These are phyloP conservation scores for Blastobotrys capitulatus DNA, from an alignment of 1,139 yeast genomes.

Conservation along the genomic window DNA sequence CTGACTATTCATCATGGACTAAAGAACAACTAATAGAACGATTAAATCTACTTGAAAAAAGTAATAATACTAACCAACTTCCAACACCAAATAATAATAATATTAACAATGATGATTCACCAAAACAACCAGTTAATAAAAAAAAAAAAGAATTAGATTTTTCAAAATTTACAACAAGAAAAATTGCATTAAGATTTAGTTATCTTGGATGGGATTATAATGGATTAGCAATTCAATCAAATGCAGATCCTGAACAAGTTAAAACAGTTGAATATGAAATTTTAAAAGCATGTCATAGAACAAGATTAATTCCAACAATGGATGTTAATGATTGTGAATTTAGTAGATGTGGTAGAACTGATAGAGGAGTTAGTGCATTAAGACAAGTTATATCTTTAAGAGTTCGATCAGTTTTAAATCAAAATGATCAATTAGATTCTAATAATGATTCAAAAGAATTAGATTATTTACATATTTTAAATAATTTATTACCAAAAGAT, in stretches of 20 bases:
- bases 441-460: constrained; percentile 60
- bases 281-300: constrained; percentile 60
- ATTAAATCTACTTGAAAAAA: constrained; percentile 44
- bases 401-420: constrained; percentile 61
- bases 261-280: constrained; percentile 85
- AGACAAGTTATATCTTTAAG: constrained; percentile 83
- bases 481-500: constrained; percentile 73
- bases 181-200: constrained; percentile 75
- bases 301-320: constrained; percentile 58
- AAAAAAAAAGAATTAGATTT: constrained; percentile 58
- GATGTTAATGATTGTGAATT: constrained; percentile 60
- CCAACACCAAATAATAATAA: neutral
- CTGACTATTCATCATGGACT: constrained; percentile 45
- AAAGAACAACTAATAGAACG: constrained; percentile 47
- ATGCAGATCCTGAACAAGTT: constrained; percentile 49
- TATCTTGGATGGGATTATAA: constrained; percentile 67
- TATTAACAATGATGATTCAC: neutral
- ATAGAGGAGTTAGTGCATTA: constrained; percentile 94
- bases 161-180: constrained; percentile 57
- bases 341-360: constrained; percentile 95
- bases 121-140: constrained; percentile 9
- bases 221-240: constrained; percentile 74
- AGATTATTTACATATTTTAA: constrained; percentile 69
- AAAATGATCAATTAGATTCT: constrained; percentile 52
- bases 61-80: neutral